Evolutionary conservation across 2,329 filamentous ascomycete genomes (phyloP).

Genomic region (Aspergillus pseudotamarii): DNA sequence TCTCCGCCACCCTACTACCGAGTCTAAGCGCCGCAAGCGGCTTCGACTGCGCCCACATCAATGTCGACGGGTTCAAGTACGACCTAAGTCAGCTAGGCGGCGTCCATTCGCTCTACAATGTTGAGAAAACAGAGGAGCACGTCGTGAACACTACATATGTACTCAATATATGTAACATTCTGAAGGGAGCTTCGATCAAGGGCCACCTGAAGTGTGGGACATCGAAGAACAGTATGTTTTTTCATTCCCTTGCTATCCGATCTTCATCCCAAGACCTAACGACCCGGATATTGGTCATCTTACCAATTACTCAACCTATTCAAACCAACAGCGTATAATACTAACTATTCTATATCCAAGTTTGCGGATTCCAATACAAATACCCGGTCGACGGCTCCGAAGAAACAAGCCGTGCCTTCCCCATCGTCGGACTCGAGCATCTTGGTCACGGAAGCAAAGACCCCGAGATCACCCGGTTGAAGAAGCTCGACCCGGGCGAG

Average conservation of each 20-base stretch:
- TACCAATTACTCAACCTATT: background rate
- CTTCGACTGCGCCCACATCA: conserved; percentile 44
- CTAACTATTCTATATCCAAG: conserved; percentile 45
- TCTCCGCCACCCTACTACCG: conserved; percentile 32
- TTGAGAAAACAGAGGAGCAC: conserved; percentile 29
- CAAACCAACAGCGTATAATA: background rate
- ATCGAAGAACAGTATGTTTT: conserved; percentile 38
- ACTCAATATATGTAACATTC: conserved; percentile 38
- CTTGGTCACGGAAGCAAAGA: conserved; percentile 55
- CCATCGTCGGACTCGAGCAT: conserved; percentile 73
- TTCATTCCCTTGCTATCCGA: background rate
- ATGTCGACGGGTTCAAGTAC: conserved; percentile 40
- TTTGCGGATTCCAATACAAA: conserved; percentile 72
- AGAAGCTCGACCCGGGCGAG: conserved; percentile 65
- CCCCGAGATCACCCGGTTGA: conserved; percentile 67
- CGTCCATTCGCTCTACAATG: conserved; percentile 39
- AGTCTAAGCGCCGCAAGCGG: conserved; percentile 32
- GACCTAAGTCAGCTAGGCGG: conserved; percentile 43
- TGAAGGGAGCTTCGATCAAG: conserved; percentile 31
- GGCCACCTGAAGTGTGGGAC: conserved; percentile 34
- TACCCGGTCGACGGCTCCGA: conserved; percentile 53
- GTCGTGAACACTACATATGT: conserved; percentile 42
- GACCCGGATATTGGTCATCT: background rate
- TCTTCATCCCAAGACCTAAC: background rate
- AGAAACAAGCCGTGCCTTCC: conserved; percentile 60